A percentile compares a stretch with the other conserved stretches of the same genome.
These are phyloP conservation scores for Annona squamosa DNA, from an alignment of 164 flowering plant genomes.

Conservation along the genomic window DNA sequence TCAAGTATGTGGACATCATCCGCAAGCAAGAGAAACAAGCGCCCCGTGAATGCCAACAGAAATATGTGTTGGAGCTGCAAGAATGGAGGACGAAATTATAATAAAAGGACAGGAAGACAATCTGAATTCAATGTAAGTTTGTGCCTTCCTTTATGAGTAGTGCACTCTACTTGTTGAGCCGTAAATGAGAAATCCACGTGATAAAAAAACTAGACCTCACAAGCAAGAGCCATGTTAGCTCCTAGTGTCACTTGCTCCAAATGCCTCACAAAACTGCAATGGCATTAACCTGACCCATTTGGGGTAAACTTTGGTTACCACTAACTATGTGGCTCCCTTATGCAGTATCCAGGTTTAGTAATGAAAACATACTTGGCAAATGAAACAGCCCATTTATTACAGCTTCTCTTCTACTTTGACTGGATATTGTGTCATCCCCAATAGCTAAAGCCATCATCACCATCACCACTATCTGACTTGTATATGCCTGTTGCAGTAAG, in stretches of 20 bases:
- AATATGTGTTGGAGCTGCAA: neutral
- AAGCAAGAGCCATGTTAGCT: neutral
- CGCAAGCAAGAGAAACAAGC: neutral
- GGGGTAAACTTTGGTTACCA: neutral
- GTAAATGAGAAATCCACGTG: neutral
- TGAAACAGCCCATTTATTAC: conserved; percentile 78
- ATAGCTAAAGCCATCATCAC: conserved; percentile 89
- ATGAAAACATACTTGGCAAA: conserved; percentile 62
- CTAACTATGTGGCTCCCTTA: neutral
- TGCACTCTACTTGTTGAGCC: neutral
- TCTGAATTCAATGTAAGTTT: neutral
- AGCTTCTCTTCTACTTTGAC: conserved; percentile 70
- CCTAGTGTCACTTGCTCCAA: neutral
- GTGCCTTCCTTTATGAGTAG: neutral
- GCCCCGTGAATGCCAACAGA: neutral
- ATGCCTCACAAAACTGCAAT: neutral
- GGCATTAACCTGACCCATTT: no score
- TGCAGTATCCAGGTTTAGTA: neutral
- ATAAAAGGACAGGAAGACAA: neutral
- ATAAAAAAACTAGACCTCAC: neutral
- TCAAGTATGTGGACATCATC: no score
- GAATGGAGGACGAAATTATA: neutral
- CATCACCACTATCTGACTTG: conserved; percentile 97
- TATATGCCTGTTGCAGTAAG: conserved; percentile 61
- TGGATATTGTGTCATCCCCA: conserved; percentile 79